These are phyloP conservation scores for Leccinum pallidistipes DNA, from an alignment of 1,284 basidiomycete genomes.

Conservation along the genomic window DNA sequence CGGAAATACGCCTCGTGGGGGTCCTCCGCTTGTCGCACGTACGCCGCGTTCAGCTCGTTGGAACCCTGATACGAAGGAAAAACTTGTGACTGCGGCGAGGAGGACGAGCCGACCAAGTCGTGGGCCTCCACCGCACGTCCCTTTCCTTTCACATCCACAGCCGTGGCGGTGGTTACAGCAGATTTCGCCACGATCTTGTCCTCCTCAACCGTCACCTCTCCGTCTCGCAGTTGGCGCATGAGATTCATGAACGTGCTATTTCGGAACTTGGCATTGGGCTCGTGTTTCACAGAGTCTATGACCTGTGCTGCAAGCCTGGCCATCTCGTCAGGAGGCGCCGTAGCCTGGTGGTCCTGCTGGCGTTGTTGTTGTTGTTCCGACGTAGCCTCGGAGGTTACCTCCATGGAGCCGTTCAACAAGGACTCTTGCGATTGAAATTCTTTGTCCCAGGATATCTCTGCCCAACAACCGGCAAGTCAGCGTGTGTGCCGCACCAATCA, in stretches of 20 bases:
- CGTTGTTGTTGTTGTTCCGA: slow-evolving; percentile 15
- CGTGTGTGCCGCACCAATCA: not conserved
- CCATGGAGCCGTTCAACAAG: slow-evolving; percentile 18
- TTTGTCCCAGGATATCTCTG: slow-evolving; percentile 58
- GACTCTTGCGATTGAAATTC: slow-evolving; percentile 62
- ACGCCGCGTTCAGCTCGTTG: slow-evolving; percentile 24
- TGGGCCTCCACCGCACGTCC: slow-evolving; percentile 45
- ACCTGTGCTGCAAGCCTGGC: slow-evolving; percentile 74
- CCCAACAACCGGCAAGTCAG: not conserved
- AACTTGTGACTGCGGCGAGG: slow-evolving; percentile 11
- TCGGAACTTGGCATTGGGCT: slow-evolving; percentile 84
- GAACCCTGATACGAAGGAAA: slow-evolving; percentile 18
- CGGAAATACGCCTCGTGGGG: slow-evolving; percentile 68
- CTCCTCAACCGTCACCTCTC: slow-evolving; percentile 81
- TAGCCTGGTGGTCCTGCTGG: slow-evolving; percentile 21
- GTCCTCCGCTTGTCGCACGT: slow-evolving; percentile 41
- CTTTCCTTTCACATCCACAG: slow-evolving; percentile 63
- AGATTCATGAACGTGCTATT: slow-evolving; percentile 87
- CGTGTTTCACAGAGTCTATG: slow-evolving; percentile 66
- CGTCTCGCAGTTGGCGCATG: slow-evolving; percentile 85
- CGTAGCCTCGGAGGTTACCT: not conserved
- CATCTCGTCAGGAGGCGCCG: slow-evolving; percentile 56
- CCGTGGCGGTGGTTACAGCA: slow-evolving; percentile 12
- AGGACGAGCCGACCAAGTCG: slow-evolving; percentile 3
- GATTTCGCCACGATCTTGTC: slow-evolving; percentile 71